Evolutionary conservation across 352 stramenopile genomes (phyloP).

Genomic region (Phytophthora parvispora): DNA sequence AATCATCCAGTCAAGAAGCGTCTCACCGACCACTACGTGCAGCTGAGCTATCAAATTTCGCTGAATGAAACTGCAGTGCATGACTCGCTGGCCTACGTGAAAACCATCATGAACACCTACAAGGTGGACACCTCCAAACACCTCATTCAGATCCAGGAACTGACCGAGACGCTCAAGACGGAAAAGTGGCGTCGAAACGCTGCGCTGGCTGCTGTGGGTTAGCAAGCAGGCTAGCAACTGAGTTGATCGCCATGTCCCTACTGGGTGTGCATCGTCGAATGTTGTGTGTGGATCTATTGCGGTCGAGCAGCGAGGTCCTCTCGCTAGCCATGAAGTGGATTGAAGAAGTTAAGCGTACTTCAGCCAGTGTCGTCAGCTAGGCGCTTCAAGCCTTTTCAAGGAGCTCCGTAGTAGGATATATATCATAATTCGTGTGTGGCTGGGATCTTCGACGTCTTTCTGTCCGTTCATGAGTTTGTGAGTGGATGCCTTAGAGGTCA

Average conservation of each 20-base stretch:
- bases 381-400: too few species aligned
- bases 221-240: neutral
- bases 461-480: too few species aligned
- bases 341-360: neutral
- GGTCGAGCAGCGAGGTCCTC: neutral
- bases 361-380: neutral
- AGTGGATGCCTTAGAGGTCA: too few species aligned
- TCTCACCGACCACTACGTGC: neutral
- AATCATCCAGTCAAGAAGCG: neutral
- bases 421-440: too few species aligned
- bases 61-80: neutral
- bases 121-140: neutral
- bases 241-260: neutral
- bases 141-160: conserved; percentile 6
- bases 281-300: neutral
- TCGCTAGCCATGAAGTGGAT: neutral
- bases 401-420: too few species aligned
- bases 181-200: neutral
- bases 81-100: neutral
- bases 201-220: conserved; percentile 8
- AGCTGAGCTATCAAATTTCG: neutral
- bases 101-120: neutral
- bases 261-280: neutral
- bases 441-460: too few species aligned
- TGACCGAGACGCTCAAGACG: neutral